Percentiles rank a stretch among this genome's conserved stretches.
Conservation (phyloP, 2,329 filamentous ascomycete species). For the Ceratocystis albifundus region DNA sequence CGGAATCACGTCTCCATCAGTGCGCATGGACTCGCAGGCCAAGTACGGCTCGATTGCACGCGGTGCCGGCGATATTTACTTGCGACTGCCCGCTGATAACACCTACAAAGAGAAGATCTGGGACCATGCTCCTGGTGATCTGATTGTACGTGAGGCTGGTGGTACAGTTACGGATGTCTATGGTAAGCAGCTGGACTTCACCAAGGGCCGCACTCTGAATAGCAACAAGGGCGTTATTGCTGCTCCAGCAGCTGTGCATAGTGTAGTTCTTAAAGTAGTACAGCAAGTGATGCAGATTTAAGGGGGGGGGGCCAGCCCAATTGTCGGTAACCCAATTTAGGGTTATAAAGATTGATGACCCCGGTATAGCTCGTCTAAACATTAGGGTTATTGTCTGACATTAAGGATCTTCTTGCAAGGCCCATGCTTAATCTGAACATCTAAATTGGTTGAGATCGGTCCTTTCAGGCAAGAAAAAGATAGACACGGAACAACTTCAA, state of each 20-base stretch:
- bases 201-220: slow-evolving; percentile 69
- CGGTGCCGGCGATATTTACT: slow-evolving; percentile 87
- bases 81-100: slow-evolving; percentile 72
- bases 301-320: background rate
- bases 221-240: slow-evolving; percentile 92
- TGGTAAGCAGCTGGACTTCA: slow-evolving; percentile 78
- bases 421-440: too few relatives aligned
- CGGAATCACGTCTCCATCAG: slow-evolving; percentile 77
- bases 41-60: slow-evolving; percentile 95
- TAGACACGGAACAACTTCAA: too few relatives aligned
- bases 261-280: slow-evolving; percentile 65
- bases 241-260: slow-evolving; percentile 65
- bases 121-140: slow-evolving; percentile 92
- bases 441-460: too few relatives aligned
- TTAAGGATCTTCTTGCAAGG: too few relatives aligned
- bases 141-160: slow-evolving; percentile 89
- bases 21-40: slow-evolving; percentile 94
- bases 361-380: too few relatives aligned
- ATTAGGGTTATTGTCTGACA: too few relatives aligned
- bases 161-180: slow-evolving; percentile 82
- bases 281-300: slow-evolving; percentile 56
- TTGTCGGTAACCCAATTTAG: background rate
- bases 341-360: background rate
- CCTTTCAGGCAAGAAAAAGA: too few relatives aligned
- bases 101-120: slow-evolving; percentile 98